Base-by-base conservation (phyloP, 177 flowering plant species). In the Telopea speciosissima region DNA sequence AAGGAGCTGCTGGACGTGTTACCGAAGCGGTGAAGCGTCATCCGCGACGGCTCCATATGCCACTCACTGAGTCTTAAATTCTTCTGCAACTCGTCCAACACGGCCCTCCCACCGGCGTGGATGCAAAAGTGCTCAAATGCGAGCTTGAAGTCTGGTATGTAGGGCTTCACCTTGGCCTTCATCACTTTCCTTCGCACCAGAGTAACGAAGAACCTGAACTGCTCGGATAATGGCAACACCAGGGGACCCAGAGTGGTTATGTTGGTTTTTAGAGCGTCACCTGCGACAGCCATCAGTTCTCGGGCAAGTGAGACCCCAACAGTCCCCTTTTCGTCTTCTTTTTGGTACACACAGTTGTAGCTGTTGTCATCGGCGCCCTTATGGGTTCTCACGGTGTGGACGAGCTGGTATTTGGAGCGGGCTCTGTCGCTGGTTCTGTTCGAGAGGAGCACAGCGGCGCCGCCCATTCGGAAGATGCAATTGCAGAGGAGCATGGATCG, bases 61-160 rank as follows among this genome's bases (percentile, higher is more conserved):
- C 90, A 88, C 11, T 88, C 93, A 16, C 75, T 83, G 62, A 93
- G 89, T 7, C 81, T 79, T 65, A 93, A 68, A 36, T 90, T 91
- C 84, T 88, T 89, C 84, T 93, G 83, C 65, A 93, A 4, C 80
- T 85, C 96, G 78, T 93, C 98, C 65, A 93, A 45, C 69, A 93
- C 98, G 0, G 93, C 98, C 68, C 94, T 67, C 0, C 98, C 97
- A 0, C 98, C 98, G 0, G 97, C 96, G 59, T 91, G 98, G 2
- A 93, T 91, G 71, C 98, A 93, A 77, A 93, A 91, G 67, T 93
- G 97, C 74, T 93, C 98, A 65, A 91, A 90, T 3, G 98, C 97
- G 3, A 81, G 85, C 81, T 86, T 91, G 81, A 93, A 93, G 67
- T 91, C 86, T 0, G 98, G 96, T 42, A 91, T 91, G 67, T 93